Evolutionary conservation across 371 early-diverging fungal genomes (phyloP).

Genomic region (Mucor velutinosus): DNA sequence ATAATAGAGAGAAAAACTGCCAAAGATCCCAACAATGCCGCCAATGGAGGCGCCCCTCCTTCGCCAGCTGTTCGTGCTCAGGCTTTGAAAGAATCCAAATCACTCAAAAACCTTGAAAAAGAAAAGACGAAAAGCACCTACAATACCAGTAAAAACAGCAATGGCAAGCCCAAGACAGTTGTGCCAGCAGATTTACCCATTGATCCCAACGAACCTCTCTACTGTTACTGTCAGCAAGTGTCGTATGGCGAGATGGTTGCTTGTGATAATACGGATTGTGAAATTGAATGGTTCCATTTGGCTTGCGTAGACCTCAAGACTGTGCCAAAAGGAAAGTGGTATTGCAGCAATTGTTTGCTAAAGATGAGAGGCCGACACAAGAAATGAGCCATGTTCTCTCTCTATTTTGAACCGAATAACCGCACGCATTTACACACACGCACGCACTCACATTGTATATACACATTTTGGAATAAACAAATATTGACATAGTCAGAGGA

Average conservation of each 20-base stretch:
- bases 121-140: conserved; percentile 25
- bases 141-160: conserved; percentile 24
- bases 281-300: conserved; percentile 96
- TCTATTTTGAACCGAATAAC: not conserved
- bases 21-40: conserved; percentile 16
- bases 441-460: not conserved
- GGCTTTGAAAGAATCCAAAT: conserved; percentile 31
- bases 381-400: conserved; percentile 34
- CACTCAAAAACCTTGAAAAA: conserved; percentile 25
- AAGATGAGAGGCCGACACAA: conserved; percentile 63
- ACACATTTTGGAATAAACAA: not conserved
- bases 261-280: conserved; percentile 93
- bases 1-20: conserved; percentile 25
- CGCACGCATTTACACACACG: not conserved
- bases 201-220: conserved; percentile 95
- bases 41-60: conserved; percentile 23
- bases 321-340: conserved; percentile 93
- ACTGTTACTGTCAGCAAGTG: conserved; percentile 94
- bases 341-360: conserved; percentile 75
- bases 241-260: conserved; percentile 98
- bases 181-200: conserved; percentile 73
- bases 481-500: not conserved
- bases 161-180: conserved; percentile 31
- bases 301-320: conserved; percentile 87
- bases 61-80: conserved; percentile 31